These are phyloP conservation scores for Suillus tomentosus DNA, from an alignment of 768 basidiomycete genomes.

Conservation along the genomic window DNA sequence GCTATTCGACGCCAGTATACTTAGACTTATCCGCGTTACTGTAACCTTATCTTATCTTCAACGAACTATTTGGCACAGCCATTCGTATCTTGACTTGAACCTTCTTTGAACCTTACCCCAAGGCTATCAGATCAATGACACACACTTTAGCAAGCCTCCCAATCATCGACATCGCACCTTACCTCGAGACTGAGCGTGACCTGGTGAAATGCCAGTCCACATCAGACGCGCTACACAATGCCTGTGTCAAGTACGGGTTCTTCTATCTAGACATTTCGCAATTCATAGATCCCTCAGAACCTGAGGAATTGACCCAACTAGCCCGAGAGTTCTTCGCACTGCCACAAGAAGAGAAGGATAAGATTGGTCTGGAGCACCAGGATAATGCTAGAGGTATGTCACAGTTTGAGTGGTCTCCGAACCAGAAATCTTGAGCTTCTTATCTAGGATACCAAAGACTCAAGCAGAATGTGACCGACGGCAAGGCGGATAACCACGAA, in stretches of 20 bases:
- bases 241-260: constrained; percentile 82
- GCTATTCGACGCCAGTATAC: background rate
- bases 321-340: constrained; percentile 73
- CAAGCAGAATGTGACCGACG: constrained; percentile 85
- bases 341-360: constrained; percentile 79
- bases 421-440: background rate
- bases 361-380: constrained; percentile 62
- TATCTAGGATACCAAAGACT: constrained; percentile 73
- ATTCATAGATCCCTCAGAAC: constrained; percentile 57
- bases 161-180: constrained; percentile 73
- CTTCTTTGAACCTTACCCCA: background rate
- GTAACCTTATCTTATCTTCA: constrained; percentile 5
- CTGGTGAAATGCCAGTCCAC: constrained; percentile 35
- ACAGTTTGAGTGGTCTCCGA: background rate
- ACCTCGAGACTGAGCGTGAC: constrained; percentile 47
- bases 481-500: constrained; percentile 84
- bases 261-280: constrained; percentile 80
- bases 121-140: background rate
- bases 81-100: background rate
- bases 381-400: constrained; percentile 75
- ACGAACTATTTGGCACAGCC: background rate
- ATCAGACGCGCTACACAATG: constrained; percentile 63
- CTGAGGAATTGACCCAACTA: constrained; percentile 63
- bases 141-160: constrained; percentile 45
- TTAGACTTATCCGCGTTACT: background rate